Percentiles rank a stretch among this genome's conserved stretches.
Conservation (phyloP, 23 red algal genomes). For the Cyanidium caldarium region DNA sequence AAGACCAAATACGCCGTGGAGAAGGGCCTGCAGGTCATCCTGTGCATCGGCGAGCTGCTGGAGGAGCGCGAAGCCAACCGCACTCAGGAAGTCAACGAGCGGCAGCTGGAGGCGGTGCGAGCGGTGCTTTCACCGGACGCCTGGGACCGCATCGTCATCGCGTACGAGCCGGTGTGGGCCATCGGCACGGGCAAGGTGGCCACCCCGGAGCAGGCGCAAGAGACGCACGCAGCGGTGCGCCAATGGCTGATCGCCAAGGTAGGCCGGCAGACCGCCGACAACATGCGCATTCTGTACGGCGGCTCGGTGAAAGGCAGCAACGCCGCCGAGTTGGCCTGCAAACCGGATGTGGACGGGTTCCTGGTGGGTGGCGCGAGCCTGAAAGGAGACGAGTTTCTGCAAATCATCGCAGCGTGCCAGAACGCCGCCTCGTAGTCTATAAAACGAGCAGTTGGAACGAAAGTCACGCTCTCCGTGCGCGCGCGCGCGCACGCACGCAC, state of each 20-base stretch:
- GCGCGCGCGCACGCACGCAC: too few relatives aligned
- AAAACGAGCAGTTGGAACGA: too few relatives aligned
- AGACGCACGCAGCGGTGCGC: slow-evolving; percentile 54
- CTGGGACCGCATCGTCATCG: slow-evolving; percentile 73
- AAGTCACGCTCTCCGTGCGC: too few relatives aligned
- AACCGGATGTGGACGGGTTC: slow-evolving; percentile 79
- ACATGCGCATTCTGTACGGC: slow-evolving; percentile 72
- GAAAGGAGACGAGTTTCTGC: too few relatives aligned
- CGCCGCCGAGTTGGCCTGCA: slow-evolving; percentile 38
- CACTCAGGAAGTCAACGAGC: slow-evolving; percentile 52
- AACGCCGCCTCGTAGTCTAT: too few relatives aligned
- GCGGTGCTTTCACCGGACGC: slow-evolving; percentile 32
- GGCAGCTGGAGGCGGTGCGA: slow-evolving; percentile 54
- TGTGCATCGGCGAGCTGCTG: slow-evolving; percentile 71
- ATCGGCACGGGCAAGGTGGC: slow-evolving; percentile 95
- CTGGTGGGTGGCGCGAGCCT: slow-evolving; percentile 69
- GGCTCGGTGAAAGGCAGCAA: slow-evolving; percentile 58
- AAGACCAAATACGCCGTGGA: slow-evolving; percentile 64
- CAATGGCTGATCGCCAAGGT: slow-evolving; percentile 49
- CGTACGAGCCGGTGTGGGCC: slow-evolving; percentile 92
- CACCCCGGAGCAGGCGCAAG: slow-evolving; percentile 82
- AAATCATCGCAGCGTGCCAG: too few relatives aligned
- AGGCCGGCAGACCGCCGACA: slow-evolving; percentile 29
- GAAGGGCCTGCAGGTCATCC: slow-evolving; percentile 53
- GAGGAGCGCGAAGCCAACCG: slow-evolving; percentile 59